Evolutionary conservation across 495 filamentous ascomycete genomes (phyloP), one percentile per base, ranked within the genome.

Genomic region (Daldinia childiae): DNA sequence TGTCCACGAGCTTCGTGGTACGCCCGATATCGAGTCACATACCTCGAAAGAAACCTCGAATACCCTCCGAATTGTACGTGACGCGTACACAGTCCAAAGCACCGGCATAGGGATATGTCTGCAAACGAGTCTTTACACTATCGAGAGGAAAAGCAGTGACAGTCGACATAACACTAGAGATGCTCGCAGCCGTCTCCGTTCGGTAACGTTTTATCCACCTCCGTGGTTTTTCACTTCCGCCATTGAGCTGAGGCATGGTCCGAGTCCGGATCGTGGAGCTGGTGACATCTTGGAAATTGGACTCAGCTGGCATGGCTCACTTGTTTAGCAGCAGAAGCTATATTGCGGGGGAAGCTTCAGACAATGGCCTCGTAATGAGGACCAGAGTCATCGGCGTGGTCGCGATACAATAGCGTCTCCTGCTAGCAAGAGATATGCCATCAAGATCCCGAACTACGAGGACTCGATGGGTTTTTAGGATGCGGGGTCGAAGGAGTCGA

Each of bases 91-190:
- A 94, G 74, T 91, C 89, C 61, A 83, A 66, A 68, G 91, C 89
- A 69, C 85, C 88, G 36, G 87, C 82, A 77, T 92, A 93, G 64
- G 88, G 87, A 80, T 92, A 92, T 21, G 90, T 93, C 83, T 95
- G 92, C 89, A 95, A 92, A 62, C 92, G 90, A 34, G 91, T 93
- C 80, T 95, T 95, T 71, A 94, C 89, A 55, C 91, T 93, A 78
- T 95, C 92, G 58, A 95, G 83, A 29, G 92, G 92, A 77, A 93
- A 95, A 21, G 92, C 89, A 66, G 85, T 81, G 75, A 92, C 82
- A 7, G 91, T 93, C 21, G 90, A 92, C 43, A 93, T 77, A 54
- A 94, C 82, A 79, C 90, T 93, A 72, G 89, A 90, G 11, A 87
- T 79, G 70, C 89, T 90, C 14, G 92, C 91, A 50, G 92, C 89